A percentile compares a stretch with the other conserved stretches of the same genome.
Conservation (phyloP, 2,329 filamentous ascomycete genomes). For the Fusarium sp. region DNA sequence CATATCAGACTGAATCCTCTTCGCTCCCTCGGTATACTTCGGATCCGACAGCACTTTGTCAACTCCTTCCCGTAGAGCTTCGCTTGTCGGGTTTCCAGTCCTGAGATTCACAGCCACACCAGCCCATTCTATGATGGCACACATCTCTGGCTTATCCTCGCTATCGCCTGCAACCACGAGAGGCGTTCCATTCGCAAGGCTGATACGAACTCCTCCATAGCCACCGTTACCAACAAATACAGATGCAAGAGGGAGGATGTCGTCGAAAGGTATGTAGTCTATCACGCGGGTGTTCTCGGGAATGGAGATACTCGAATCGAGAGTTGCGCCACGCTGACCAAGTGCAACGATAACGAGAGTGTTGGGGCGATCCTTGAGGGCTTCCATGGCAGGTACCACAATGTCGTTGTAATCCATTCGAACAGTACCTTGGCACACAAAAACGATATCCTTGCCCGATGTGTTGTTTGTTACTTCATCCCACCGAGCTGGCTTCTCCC, state of each 20-base stretch:
- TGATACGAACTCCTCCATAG: slow-evolving; percentile 7
- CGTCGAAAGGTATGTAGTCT: slow-evolving; percentile 3
- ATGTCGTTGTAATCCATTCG: slow-evolving; percentile 17
- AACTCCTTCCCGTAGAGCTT: too few relatives aligned
- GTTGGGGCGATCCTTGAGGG: slow-evolving; percentile 12
- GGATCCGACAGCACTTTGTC: too few relatives aligned
- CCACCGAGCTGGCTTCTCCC: slow-evolving; percentile 2
- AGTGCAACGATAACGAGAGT: neutral
- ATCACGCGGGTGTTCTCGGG: neutral
- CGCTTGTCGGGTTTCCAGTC: too few relatives aligned
- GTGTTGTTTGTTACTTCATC: neutral
- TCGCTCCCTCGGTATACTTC: too few relatives aligned
- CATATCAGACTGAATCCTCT: too few relatives aligned
- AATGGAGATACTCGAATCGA: neutral
- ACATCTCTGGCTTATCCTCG: slow-evolving; percentile 11
- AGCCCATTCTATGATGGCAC: slow-evolving; percentile 8
- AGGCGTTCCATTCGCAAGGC: slow-evolving; percentile 5
- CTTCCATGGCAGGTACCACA: slow-evolving; percentile 6
- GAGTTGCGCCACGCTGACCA: neutral
- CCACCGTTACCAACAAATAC: slow-evolving; percentile 11
- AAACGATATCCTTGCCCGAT: slow-evolving; percentile 9
- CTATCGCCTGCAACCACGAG: slow-evolving; percentile 8
- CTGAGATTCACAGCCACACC: too few relatives aligned
- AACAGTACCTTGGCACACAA: slow-evolving; percentile 22
- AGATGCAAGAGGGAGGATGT: neutral